Evolutionary conservation across 164 flowering plant species (phyloP), one percentile per base, ranked within the genome.

Genomic region (Tetrastigma voinierianum): DNA sequence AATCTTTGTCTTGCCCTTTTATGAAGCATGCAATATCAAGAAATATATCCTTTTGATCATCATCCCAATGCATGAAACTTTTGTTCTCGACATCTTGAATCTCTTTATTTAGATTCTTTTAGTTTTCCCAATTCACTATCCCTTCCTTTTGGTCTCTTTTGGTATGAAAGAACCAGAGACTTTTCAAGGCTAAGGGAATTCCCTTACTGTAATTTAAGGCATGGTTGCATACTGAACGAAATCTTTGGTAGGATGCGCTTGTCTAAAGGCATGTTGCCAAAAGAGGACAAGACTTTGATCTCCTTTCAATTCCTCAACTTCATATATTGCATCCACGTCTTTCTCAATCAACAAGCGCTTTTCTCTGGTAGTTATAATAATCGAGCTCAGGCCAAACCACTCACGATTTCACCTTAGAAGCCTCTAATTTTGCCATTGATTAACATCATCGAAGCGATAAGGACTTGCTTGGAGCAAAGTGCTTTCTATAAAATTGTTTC

Each of bases 361-460:
- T 10, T 61, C 11, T 18, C 63, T 32, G 1, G 63, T 60, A 2
- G 63, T 60, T 7, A 60, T 43, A 13, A 60, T 43, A 10, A 60
- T 61, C 32, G 53, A 46, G 46, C 19, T 52, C 40, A 1, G 25
- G 24, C 52, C 10, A 17, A 61, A 46, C 64, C 64, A 61, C 0
- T 61, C 32, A 10, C 13, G 64, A 19, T 16, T 20, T 19, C 53
- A 25, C 20, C 51, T n/a, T n/a, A n/a, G 51, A 15, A 6, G 18
- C 19, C 4, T 23, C 9, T 4, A 68, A 24, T 51, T 68, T 11
- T 68, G n/a, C 20, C n/a, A 7, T 0, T n/a, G 43, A n/a, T 52
- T 20, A 51, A 18, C 57, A 69, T 69, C 72, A 47, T 69, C 67
- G 56, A 57, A 69, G 6, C 45, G 13, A 69, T 1, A 9, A 62